phyloP scores from a whole-genome alignment of 768 basidiomycete species.

The Suillus brevipes region DNA sequence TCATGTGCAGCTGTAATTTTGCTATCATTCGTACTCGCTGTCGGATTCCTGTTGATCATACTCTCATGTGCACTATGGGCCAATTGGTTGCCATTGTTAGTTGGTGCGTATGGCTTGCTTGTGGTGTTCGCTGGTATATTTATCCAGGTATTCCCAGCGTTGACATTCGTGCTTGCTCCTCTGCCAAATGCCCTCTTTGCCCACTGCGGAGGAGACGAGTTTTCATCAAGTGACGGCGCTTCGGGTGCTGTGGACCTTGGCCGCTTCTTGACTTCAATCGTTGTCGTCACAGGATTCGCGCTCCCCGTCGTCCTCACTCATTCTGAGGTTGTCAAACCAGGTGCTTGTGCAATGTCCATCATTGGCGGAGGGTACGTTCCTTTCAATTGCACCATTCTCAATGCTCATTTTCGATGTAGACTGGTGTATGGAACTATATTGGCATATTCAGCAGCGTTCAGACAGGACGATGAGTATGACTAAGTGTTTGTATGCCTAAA shows the following conservation, averaged over 20 bases:
- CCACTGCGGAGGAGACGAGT: conserved; percentile 91
- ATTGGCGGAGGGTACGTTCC: conserved; percentile 80
- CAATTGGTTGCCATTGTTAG: conserved; percentile 96
- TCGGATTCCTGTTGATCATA: conserved; percentile 98
- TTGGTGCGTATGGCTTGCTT: conserved; percentile 59
- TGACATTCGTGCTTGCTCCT: conserved; percentile 94
- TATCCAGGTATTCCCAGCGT: conserved; percentile 48
- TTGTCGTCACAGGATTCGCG: conserved; percentile 93
- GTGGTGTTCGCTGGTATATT: background rate
- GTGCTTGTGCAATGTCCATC: conserved; percentile 93
- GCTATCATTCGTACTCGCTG: conserved; percentile 94
- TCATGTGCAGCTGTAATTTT: conserved; percentile 79
- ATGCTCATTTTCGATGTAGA: conserved; percentile 34
- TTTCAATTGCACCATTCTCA: conserved; percentile 10
- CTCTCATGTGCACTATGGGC: conserved; percentile 94
- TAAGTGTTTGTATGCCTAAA: conserved; percentile 25
- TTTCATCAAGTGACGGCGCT: conserved; percentile 72
- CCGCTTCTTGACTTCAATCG: conserved; percentile 86
- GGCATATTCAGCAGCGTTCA: conserved; percentile 83
- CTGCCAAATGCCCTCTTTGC: conserved; percentile 92
- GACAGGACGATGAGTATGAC: conserved; percentile 77
- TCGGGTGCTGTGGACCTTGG: conserved; percentile 84
- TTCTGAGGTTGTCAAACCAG: conserved; percentile 79
- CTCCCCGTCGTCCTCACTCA: conserved; percentile 91
- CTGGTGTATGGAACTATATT: conserved; percentile 90